Evolutionary conservation across 441 rosid genomes (phyloP), one percentile per base, ranked within the genome.

Genomic region (Adansonia madagascariensis): DNA sequence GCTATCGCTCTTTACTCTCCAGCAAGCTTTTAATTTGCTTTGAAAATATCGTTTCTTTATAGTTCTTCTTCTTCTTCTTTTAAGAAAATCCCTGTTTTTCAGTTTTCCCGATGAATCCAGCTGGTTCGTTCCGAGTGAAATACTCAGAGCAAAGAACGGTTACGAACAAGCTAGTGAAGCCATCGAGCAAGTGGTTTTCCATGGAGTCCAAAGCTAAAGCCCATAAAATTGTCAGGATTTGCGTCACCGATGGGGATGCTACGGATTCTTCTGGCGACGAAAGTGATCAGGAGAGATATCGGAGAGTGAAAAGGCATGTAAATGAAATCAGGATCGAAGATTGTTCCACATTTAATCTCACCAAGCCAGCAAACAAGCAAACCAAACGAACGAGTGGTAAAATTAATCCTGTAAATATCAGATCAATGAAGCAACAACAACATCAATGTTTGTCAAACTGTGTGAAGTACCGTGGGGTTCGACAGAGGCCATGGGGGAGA

Each of bases 241-340:
- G 83, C 6, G 88, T 92, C 24, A 88, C 92, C 7, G 99, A 95
- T 49, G 88, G 83, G 14, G 90, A 89, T 41, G 99, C 97, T 0
- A 95, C 98, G 0, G 99, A 92, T 78, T 93, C 98, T 3, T 95
- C 99, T 3, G 82, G 93, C 82, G 95, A 90, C 67, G 98, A 95
- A 22, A 83, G 85, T 11, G 39, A 74, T 41, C 81, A 59, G 8
- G 39, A 24, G 41, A 59, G 73, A 6, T 0, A 11, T 8, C 79
- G 35, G 14, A 80, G 92, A 24, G 87, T 89, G 17, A 93, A 90
- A 83, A 91, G 87, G 78, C 89, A 86, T 59, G 85, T 92, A 2
- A 88, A 74, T 52, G 98, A 92, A 87, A 88, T 95, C 65, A 84
- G 85, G 57, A 84, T 94, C 67, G 82, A 74, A 52, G 82, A 86